A percentile compares a stretch with the other conserved stretches of the same genome.
Conservation (phyloP, 108 stramenopile species). For the Thalassiosira profunda region DNA sequence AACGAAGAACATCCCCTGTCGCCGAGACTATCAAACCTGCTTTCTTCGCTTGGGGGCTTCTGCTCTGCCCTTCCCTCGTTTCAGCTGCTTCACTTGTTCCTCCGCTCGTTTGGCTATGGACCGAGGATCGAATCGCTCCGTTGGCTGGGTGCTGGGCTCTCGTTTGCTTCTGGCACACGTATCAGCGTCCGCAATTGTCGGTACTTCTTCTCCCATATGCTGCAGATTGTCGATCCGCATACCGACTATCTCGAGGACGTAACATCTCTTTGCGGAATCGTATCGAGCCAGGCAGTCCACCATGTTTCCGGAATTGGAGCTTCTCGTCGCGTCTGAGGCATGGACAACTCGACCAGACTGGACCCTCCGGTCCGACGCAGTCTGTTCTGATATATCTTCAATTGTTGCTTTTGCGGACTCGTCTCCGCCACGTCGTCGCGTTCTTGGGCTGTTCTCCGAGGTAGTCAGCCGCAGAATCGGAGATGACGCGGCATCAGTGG, state of each 20-base stretch:
- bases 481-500: neutral
- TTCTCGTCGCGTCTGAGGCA: neutral
- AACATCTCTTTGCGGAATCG: conserved; percentile 12
- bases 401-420: conserved; percentile 6
- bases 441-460: neutral
- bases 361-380: neutral
- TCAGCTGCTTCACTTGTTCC: conserved; percentile 27
- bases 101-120: conserved; percentile 25
- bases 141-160: neutral
- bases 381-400: neutral
- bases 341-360: neutral
- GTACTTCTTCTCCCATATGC: neutral
- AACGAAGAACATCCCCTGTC: neutral
- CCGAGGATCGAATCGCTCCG: conserved; percentile 16
- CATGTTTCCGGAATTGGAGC: conserved; percentile 8
- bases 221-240: neutral
- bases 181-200: neutral
- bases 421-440: neutral
- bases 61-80: conserved; percentile 11
- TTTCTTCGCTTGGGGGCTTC: neutral
- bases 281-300: conserved; percentile 45
- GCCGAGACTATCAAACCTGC: neutral
- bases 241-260: conserved; percentile 39
- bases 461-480: neutral
- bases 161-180: too few relatives aligned